Conservation (phyloP, 495 filamentous ascomycete genomes). For the Beverwykella pulmonaria region DNA sequence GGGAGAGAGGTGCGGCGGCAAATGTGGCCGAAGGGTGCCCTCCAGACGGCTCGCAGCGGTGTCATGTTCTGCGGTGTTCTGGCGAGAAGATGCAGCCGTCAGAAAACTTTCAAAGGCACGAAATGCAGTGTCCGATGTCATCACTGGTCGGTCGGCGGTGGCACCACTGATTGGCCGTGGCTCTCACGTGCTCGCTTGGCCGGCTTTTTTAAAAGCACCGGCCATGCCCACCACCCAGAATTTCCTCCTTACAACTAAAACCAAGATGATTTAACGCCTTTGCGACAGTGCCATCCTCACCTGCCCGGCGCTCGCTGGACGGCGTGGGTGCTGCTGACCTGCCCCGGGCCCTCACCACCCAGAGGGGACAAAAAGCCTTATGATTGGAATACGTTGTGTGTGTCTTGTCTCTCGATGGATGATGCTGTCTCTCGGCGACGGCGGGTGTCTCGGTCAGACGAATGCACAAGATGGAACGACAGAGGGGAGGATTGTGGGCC, state of each 20-base stretch:
- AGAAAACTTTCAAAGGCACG: not conserved
- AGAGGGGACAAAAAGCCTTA: constrained; percentile 48
- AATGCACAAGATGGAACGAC: not conserved
- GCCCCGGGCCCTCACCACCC: constrained; percentile 53
- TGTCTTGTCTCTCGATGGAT: constrained; percentile 5
- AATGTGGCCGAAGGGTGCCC: constrained; percentile 16
- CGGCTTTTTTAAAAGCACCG: not conserved
- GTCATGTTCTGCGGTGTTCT: constrained; percentile 29
- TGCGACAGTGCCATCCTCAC: constrained; percentile 49
- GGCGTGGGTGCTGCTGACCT: constrained; percentile 55
- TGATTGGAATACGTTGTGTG: constrained; percentile 52
- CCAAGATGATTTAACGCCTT: constrained; percentile 54
- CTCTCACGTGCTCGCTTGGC: constrained; percentile 11
- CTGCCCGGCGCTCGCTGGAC: constrained; percentile 38
- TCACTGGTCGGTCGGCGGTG: constrained; percentile 3
- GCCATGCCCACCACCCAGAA: not conserved
- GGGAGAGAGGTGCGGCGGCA: constrained; percentile 12
- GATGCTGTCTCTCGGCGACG: constrained; percentile 2
- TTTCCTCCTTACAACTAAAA: constrained; percentile 52
- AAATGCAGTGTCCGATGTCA: not conserved
- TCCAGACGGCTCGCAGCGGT: constrained; percentile 26
- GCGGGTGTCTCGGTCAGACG: not conserved
- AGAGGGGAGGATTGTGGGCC: not conserved
- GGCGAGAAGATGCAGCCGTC: constrained; percentile 2
- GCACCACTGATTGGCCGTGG: not conserved